These are phyloP conservation scores for Backusella macrospora DNA, from an alignment of 192 early-diverging fungal genomes.

Conservation along the genomic window DNA sequence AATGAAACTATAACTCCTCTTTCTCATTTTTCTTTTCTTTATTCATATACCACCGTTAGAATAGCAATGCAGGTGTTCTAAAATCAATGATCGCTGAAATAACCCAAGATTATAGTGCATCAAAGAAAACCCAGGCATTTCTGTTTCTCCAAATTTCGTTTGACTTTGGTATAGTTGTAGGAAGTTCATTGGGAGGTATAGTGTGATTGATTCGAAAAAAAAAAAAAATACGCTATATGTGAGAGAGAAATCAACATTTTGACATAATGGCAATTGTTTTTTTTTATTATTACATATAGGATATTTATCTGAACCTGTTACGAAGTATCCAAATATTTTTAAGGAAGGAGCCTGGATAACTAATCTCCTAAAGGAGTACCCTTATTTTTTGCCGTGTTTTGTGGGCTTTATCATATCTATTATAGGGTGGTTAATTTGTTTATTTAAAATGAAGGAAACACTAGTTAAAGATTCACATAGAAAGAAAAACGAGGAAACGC, in stretches of 20 bases:
- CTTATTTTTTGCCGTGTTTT: constrained; percentile 77
- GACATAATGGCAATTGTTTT: no score
- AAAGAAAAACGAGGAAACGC: background rate
- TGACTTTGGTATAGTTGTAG: constrained; percentile 61
- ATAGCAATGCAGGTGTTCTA: constrained; percentile 66
- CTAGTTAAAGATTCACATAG: background rate
- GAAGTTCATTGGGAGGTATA: constrained; percentile 63
- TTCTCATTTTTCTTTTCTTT: background rate
- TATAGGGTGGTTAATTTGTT: constrained; percentile 55
- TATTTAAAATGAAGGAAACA: constrained; percentile 61
- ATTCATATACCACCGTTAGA: constrained; percentile 34
- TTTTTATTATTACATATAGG: constrained; percentile 39
- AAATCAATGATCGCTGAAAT: constrained; percentile 76
- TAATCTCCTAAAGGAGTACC: constrained; percentile 56
- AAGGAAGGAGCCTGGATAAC: constrained; percentile 34
- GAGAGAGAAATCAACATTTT: no score
- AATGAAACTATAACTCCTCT: no score
- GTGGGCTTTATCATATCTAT: constrained; percentile 54
- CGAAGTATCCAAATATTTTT: constrained; percentile 55
- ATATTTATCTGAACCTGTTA: constrained; percentile 64
- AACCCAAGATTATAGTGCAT: constrained; percentile 64
- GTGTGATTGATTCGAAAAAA: background rate
- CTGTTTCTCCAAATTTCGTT: constrained; percentile 62
- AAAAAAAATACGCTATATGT: background rate
- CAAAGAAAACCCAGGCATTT: constrained; percentile 57